Evolutionary conservation across 768 basidiomycete species (phyloP).

Genomic region (Kwoniella sp.): DNA sequence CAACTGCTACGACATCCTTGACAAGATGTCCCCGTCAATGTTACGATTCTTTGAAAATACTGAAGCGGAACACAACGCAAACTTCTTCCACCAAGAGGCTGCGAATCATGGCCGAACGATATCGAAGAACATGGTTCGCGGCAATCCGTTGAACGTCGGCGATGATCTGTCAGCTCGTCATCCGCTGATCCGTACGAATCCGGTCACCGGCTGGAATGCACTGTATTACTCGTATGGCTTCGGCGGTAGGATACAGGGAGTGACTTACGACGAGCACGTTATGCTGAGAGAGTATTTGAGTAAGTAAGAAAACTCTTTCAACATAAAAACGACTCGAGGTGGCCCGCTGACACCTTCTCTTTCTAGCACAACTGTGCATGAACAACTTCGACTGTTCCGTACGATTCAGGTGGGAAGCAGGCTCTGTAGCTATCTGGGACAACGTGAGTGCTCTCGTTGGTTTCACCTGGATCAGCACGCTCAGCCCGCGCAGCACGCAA

Average conservation of each 20-base stretch:
- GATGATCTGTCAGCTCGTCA: constrained; percentile 51
- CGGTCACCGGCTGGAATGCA: constrained; percentile 54
- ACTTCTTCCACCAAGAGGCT: constrained; percentile 55
- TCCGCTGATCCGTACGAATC: constrained; percentile 48
- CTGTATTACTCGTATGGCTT: constrained; percentile 46
- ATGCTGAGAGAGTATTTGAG: constrained; percentile 41
- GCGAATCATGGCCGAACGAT: constrained; percentile 46
- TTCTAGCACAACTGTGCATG: constrained; percentile 12
- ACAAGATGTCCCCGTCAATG: constrained; percentile 49
- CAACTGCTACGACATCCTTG: constrained; percentile 50
- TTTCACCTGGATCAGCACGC: too few relatives aligned
- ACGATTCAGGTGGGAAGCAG: constrained; percentile 60
- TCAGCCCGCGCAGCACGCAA: not conserved
- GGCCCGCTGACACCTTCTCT: not conserved
- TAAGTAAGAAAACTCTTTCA: constrained; percentile 57
- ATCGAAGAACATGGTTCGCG: constrained; percentile 41
- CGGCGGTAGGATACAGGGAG: constrained; percentile 39
- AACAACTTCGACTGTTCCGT: constrained; percentile 63
- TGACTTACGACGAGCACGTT: constrained; percentile 62
- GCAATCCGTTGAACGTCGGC: constrained; percentile 53
- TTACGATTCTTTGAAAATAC: constrained; percentile 50
- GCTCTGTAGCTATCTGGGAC: constrained; percentile 66
- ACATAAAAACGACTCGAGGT: constrained; percentile 37
- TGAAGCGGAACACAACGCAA: constrained; percentile 53
- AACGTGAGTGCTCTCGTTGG: constrained; percentile 49